Base-by-base conservation (phyloP, 2,329 filamentous ascomycete species). In the Lasiodiplodia sp. region DNA sequence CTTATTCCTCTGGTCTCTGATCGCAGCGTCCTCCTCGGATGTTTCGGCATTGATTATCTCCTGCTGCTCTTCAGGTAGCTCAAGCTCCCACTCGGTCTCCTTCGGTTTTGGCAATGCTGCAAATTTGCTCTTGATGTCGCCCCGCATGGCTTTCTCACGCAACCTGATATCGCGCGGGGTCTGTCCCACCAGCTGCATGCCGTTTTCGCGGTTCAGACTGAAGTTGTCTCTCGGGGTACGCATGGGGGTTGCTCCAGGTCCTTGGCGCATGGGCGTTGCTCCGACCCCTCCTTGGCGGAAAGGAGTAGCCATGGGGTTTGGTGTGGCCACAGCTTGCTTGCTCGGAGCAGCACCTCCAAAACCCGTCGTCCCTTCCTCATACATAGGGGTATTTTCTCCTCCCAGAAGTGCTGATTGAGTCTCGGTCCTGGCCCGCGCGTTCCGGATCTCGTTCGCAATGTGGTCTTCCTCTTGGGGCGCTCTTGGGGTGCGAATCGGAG, bases 371-470 rank as follows among this genome's bases (percentile, higher is more conserved):
- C 86, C 82, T 6, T 93, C 93, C 76, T 97, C 92, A 69, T 94
- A 88, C 12, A 99, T 85, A 53, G 93, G 92, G 0, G 94, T 94
- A 75, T 98, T 98, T 72, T 99, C 96, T 16, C 95, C 96, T 70
- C 96, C 96, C 0, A 99, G 85, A 10, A 99, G 84, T 11, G 93
- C 97, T 23, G 96, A 98, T 75, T 98, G 92, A 0, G 95, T 98
- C 76, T 97, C 92, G 0, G 94, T 98, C 63, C 97, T 84, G 8
- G 96, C 93, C 72, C 92, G 89, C 58, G 97, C 97, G 78, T 99
- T 98, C 69, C 91, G 89, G 71, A 98, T 95, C 80, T 99, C 96
- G 78, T 98, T 99, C 72, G 95, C 94, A 69, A 99, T 96, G 72
- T 93, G 91, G 75, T 99, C 96, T 77, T 99, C 94, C 77, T 97